Base-by-base conservation (phyloP, 1,284 basidiomycete species). In the Leccinum pachyderme region DNA sequence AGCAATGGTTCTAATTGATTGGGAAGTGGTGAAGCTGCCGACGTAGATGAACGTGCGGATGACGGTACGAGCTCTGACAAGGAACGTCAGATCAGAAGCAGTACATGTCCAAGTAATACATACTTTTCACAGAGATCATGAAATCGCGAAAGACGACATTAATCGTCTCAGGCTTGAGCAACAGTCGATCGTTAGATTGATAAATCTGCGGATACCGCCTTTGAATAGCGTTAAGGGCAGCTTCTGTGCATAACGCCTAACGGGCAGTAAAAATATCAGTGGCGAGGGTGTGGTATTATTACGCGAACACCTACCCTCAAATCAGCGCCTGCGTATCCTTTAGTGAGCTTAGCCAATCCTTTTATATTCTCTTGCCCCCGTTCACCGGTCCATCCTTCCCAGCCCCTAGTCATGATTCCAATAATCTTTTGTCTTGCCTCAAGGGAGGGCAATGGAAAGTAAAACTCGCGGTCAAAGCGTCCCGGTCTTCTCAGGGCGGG, bases 321-420 rank as follows among this genome's bases (percentile, higher is more conserved):
- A 77, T 99, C 97, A 31, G 97, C 97, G 68, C 97, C 97, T 37
- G 94, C 97, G 70, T 98, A 99, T 0, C 97, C 97, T 72, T 98
- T 99, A 5, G 97, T 99, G 53, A 97, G 74, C 66, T 87, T 88
- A 0, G 95, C 93, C 48, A 99, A 74, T 11, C 89, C 86, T 54
- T 82, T 80, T 47, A 86, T 75, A 61, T 87, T 82, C 59, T 77
- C 79, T 50, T 81, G 73, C 7, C 76, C 80, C 55, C 73, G 77
- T 57, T 84, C 79, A 5, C 77, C 81, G 2, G 89, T 81, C 81
- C 91, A 94, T 0, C 93, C 94, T 7, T 86, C 82, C 97, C 97
- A 99, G 46, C 86, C 86, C 59, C 77, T 82, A 22, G 96, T 98
- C 81, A 98, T 94, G 66, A 99, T 98, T 22, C 81, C 76, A 64